phyloP scores from a whole-genome alignment of 164 flowering plant species.

The Saururus chinensis region DNA sequence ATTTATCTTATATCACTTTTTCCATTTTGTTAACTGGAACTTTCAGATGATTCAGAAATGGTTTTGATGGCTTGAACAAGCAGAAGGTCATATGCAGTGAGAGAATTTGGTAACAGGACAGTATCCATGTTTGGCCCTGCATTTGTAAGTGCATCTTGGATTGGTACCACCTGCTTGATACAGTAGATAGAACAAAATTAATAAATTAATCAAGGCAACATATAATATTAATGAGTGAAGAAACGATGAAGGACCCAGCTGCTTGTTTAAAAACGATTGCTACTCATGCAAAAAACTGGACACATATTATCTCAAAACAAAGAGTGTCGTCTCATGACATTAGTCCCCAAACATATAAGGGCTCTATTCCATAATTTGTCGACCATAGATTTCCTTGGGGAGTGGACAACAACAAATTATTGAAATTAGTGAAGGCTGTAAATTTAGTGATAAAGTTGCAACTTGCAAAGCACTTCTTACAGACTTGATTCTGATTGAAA shows the following conservation, averaged over 20 bases:
- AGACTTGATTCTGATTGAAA: not conserved
- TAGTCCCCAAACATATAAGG: too few species aligned
- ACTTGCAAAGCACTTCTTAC: not conserved
- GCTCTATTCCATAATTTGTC: too few species aligned
- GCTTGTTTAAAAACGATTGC: not conserved
- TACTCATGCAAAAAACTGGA: too few species aligned
- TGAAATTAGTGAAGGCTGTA: not conserved
- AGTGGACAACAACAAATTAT: not conserved
- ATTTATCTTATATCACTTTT: too few species aligned
- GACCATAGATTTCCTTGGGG: not conserved
- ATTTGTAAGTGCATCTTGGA: conserved; percentile 18
- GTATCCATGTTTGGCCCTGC: conserved; percentile 43
- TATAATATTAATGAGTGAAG: not conserved
- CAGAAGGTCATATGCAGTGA: conserved; percentile 57
- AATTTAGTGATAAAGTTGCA: not conserved
- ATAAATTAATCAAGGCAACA: not conserved
- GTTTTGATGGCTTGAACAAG: conserved; percentile 15
- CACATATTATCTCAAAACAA: too few species aligned
- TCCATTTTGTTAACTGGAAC: not conserved
- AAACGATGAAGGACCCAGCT: not conserved
- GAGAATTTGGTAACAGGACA: conserved; percentile 45
- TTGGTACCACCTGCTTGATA: conserved; percentile 41
- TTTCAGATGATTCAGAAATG: conserved; percentile 14
- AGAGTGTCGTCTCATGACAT: too few species aligned
- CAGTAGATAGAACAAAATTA: not conserved